Evolutionary conservation across 2,329 filamentous ascomycete genomes (phyloP).

Genomic region (Penicillium psychrosexuale): DNA sequence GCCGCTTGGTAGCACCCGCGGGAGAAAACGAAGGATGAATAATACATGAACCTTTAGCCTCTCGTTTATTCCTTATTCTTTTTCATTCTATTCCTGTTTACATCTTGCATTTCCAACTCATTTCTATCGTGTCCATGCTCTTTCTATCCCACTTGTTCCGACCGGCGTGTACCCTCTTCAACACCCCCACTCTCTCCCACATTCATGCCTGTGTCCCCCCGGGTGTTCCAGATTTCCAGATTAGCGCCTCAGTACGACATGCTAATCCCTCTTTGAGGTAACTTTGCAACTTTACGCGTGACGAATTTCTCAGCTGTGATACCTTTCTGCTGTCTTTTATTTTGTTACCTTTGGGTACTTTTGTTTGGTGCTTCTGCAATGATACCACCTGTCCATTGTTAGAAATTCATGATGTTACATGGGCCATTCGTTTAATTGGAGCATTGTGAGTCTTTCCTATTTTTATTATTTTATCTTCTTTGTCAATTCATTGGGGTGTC

Average conservation of each 20-base stretch:
- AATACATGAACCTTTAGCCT: slow-evolving; percentile 3
- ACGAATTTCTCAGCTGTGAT: slow-evolving; percentile 22
- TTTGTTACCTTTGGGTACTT: not conserved
- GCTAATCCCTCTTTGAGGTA: not conserved
- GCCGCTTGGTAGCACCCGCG: slow-evolving; percentile 77
- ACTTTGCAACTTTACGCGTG: slow-evolving; percentile 15
- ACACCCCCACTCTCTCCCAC: not conserved
- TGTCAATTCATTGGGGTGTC: not conserved
- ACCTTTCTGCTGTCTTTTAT: slow-evolving; percentile 12
- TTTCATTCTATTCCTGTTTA: not conserved
- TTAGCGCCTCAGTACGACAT: slow-evolving; percentile 5
- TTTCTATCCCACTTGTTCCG: not conserved
- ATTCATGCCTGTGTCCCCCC: not conserved
- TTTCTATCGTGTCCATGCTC: not conserved
- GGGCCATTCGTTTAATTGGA: slow-evolving; percentile 21
- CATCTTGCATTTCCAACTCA: not conserved
- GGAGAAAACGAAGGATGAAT: slow-evolving; percentile 63
- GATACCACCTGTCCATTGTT: slow-evolving; percentile 28
- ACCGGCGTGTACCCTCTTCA: not conserved
- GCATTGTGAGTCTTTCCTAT: slow-evolving; percentile 1
- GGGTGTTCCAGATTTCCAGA: slow-evolving; percentile 5
- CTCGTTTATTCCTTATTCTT: not conserved
- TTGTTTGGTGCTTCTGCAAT: slow-evolving; percentile 15
- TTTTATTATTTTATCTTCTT: not conserved
- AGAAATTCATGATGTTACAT: slow-evolving; percentile 26